phyloP scores from a whole-genome alignment of 2,329 filamentous ascomycete species.

The Trichothecium roseum region DNA sequence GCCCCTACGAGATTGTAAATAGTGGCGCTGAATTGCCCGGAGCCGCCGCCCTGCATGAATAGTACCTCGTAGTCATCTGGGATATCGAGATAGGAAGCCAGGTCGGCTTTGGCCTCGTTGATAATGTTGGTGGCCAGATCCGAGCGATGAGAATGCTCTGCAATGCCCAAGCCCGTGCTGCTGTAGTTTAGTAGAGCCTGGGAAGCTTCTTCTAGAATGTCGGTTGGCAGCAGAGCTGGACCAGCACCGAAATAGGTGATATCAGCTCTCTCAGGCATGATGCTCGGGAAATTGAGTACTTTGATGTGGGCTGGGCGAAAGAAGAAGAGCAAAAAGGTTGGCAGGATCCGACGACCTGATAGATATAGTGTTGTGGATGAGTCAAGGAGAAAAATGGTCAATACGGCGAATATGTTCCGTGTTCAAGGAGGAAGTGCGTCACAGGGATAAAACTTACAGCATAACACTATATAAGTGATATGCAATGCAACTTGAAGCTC shows the following conservation, averaged over 20 bases:
- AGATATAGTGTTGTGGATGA: too few species aligned
- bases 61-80: constrained; percentile 80
- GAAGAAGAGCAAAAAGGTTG: too few species aligned
- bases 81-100: constrained; percentile 67
- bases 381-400: too few species aligned
- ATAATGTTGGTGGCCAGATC: constrained; percentile 69
- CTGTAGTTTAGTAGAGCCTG: constrained; percentile 74
- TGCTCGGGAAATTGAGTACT: not conserved
- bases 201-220: constrained; percentile 68
- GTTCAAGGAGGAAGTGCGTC: too few species aligned
- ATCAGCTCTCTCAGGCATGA: constrained; percentile 63
- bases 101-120: constrained; percentile 63
- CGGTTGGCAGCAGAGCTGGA: constrained; percentile 74
- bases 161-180: constrained; percentile 70
- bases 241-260: constrained; percentile 85
- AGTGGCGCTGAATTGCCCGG: constrained; percentile 57
- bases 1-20: constrained; percentile 75
- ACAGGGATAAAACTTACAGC: too few species aligned
- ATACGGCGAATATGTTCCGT: too few species aligned
- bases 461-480: too few species aligned
- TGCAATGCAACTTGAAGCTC: too few species aligned
- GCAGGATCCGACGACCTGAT: too few species aligned
- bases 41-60: constrained; percentile 81
- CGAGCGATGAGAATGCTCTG: constrained; percentile 85
- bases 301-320: too few species aligned